Evolutionary conservation across 1,284 basidiomycete genomes (phyloP).

Genomic region (Leccinum insolens): DNA sequence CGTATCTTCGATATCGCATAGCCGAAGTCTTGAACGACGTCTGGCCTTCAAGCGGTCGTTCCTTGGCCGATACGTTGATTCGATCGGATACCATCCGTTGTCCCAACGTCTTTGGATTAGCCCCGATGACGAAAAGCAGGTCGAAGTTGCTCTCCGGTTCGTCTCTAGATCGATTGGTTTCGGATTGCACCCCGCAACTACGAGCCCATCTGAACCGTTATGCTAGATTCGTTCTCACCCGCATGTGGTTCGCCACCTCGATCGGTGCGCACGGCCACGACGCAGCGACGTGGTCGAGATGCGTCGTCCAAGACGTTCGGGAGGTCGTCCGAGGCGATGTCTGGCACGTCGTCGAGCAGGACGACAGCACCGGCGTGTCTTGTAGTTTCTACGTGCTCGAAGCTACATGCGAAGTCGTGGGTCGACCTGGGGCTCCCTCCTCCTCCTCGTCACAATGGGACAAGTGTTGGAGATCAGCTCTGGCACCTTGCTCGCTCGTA

Average conservation of each 20-base stretch:
- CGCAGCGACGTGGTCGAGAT: conserved; percentile 37
- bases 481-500: no score
- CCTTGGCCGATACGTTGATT: conserved; percentile 37
- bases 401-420: conserved; percentile 71
- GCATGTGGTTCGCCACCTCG: conserved; percentile 64
- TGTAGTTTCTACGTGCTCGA: conserved; percentile 55
- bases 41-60: conserved; percentile 50
- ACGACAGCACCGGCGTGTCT: conserved; percentile 26
- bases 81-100: conserved; percentile 37
- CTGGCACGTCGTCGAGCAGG: conserved; percentile 53
- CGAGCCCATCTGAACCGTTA: conserved; percentile 4
- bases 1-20: conserved; percentile 58
- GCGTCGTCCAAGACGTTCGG: conserved; percentile 45
- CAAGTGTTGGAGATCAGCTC: no score
- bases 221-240: conserved; percentile 61
- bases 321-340: conserved; percentile 58
- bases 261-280: conserved; percentile 40
- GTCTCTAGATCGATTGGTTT: conserved; percentile 7
- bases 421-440: conserved; percentile 33
- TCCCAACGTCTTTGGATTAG: conserved; percentile 56
- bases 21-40: conserved; percentile 43
- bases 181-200: not conserved
- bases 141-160: conserved; percentile 58
- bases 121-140: conserved; percentile 57
- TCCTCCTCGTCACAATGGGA: conserved; percentile 3